These are phyloP conservation scores for Globisporangium carolinianum DNA, from an alignment of 352 stramenopile species.

Conservation along the genomic window DNA sequence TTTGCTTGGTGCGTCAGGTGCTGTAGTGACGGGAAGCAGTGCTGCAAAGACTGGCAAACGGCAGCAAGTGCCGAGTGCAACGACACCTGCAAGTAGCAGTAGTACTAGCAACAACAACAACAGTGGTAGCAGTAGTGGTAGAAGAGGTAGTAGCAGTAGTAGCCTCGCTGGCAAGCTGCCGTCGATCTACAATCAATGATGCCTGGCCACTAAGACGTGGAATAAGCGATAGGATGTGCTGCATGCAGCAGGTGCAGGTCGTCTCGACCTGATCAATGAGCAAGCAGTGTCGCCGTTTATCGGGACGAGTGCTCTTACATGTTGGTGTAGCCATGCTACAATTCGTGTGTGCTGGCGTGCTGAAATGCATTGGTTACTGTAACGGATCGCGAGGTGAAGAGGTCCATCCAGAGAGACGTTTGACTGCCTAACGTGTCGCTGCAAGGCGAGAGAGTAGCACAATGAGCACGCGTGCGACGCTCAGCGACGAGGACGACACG, in stretches of 20 bases:
- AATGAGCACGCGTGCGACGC: not conserved
- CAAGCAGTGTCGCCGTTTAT: too few relatives aligned
- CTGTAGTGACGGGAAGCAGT: not conserved
- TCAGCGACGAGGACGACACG: constrained; percentile 7
- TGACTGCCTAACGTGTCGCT: too few relatives aligned
- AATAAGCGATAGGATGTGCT: too few relatives aligned
- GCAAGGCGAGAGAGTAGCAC: not conserved
- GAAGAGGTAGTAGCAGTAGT: constrained; percentile 2
- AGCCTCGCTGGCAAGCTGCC: constrained; percentile 9
- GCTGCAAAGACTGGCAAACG: constrained; percentile 2
- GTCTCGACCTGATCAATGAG: too few relatives aligned
- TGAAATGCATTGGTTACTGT: too few relatives aligned
- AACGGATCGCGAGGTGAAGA: too few relatives aligned
- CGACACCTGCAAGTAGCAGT: not conserved
- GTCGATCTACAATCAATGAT: constrained; percentile 9
- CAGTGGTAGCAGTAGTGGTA: not conserved
- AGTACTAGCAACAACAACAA: not conserved
- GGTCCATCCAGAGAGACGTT: too few relatives aligned
- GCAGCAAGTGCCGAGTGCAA: not conserved
- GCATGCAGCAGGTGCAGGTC: too few relatives aligned
- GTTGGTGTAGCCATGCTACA: too few relatives aligned
- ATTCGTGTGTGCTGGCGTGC: too few relatives aligned
- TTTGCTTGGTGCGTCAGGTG: not conserved
- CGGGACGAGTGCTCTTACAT: too few relatives aligned
- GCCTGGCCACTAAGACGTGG: too few relatives aligned